A percentile compares a stretch with the other conserved stretches of the same genome.
Conservation (phyloP, 306 rosid species). For the Bauhinia variegata region DNA sequence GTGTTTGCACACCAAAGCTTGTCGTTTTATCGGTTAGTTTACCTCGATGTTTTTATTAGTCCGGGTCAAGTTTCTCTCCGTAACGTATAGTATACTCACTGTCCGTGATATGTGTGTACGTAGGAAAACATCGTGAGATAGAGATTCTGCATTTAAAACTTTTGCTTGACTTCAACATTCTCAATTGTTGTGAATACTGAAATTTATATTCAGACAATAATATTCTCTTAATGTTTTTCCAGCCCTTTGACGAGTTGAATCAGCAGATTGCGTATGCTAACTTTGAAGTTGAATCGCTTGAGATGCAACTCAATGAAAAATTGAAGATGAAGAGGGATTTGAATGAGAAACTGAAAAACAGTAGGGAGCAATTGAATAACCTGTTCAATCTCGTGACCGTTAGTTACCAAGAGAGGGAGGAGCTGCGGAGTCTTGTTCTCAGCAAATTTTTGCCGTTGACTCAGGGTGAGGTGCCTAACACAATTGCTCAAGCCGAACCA, state of each 20-base stretch:
- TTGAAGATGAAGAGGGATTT: too few species aligned
- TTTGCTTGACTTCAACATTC: not conserved
- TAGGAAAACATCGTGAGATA: too few species aligned
- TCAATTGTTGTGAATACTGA: not conserved
- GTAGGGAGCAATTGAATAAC: conserved; percentile 40
- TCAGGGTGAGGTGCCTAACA: conserved; percentile 31
- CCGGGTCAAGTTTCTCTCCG: not conserved
- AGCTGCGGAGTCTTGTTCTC: conserved; percentile 41
- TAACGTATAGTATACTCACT: conserved; percentile 2
- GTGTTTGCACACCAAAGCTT: not conserved
- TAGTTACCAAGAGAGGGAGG: conserved; percentile 60
- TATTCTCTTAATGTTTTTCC: conserved; percentile 30
- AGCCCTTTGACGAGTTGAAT: conserved; percentile 58
- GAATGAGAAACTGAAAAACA: conserved; percentile 42
- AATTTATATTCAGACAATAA: not conserved
- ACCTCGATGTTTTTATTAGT: not conserved
- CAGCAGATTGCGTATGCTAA: conserved; percentile 45
- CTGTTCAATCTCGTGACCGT: conserved; percentile 43
- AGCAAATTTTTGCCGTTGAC: conserved; percentile 34
- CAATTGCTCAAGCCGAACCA: conserved; percentile 25
- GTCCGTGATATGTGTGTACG: not conserved
- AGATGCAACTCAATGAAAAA: conserved; percentile 31
- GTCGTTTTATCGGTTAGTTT: conserved; percentile 23
- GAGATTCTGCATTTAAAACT: not conserved
- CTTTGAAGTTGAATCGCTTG: conserved; percentile 48